Base-by-base conservation (phyloP, 2,329 filamentous ascomycete species). In the Penicillium sp. region DNA sequence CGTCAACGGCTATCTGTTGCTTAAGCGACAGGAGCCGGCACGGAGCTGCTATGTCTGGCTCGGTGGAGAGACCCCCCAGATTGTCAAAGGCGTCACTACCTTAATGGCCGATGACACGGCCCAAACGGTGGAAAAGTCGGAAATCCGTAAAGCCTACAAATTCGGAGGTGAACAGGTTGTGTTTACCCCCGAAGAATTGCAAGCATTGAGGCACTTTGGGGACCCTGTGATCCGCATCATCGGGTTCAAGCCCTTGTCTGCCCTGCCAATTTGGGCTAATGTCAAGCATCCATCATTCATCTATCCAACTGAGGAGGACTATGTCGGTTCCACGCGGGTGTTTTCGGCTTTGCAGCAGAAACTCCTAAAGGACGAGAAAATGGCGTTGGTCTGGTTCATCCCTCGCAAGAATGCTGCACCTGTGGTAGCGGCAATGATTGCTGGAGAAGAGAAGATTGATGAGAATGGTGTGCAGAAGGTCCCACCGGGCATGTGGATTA, bases 331-430 rank as follows among this genome's bases (percentile, higher is more conserved):
- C 1, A 96, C 93, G 0, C 88, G 95, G 7, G 93, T 97, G 2
- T 99, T 98, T 74, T 89, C 93, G 2, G 92, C 95, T 0, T 80
- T 99, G 25, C 93, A 96, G 79, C 89, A 93, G 70, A 98, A 96
- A 73, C 83, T 99, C 1, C 78, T 94, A 4, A 86, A 87, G 58
- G 87, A 89, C 52, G 83, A 92, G 54, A 96, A 94, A 71, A 86
- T 97, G 70, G 95, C 86, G 1, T 79, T 99, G 10, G 92, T 91
- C 0, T 99, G 95, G 95, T 95, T 91, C 70, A 88, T 98, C 52
- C 84, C 93, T 2, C 89, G 95, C 22, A 82, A 84, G 40, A 97
- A 97, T 70, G 89, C 92, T 0, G 86, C 88, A 3, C 95, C 95
- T 0, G 83, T 88, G 2, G 82, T 98, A 46, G 90, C 91, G 22